Evolutionary conservation across 176 grass and related monocot species (phyloP).

Genomic region (Canna indica): DNA sequence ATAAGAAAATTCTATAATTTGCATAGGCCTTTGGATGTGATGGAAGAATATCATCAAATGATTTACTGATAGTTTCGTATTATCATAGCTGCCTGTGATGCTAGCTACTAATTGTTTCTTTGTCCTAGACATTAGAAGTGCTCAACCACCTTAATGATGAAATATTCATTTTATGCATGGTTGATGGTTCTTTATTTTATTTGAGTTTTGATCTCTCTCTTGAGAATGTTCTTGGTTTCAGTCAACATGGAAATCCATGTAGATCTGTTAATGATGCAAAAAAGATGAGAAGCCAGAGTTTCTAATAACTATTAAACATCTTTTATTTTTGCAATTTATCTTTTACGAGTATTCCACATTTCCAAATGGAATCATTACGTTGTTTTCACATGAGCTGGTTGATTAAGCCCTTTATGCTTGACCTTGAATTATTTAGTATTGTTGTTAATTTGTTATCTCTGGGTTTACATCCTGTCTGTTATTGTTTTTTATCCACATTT

Average conservation of each 20-base stretch:
- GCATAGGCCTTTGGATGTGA: neutral
- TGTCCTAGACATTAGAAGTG: neutral
- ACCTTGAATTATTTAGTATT: too few species aligned
- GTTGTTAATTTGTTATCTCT: neutral
- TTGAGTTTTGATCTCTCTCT: neutral
- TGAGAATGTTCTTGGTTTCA: neutral
- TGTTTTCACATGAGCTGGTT: too few species aligned
- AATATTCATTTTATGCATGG: too few species aligned
- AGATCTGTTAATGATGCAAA: neutral
- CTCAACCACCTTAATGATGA: too few species aligned
- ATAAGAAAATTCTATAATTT: neutral
- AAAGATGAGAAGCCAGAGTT: too few species aligned
- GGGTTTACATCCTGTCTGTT: too few species aligned
- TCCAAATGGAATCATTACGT: too few species aligned
- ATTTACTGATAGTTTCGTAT: neutral
- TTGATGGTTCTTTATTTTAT: too few species aligned
- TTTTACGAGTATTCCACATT: neutral
- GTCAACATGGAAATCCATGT: neutral
- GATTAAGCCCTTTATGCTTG: too few species aligned
- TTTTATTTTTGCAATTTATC: neutral
- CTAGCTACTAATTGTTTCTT: neutral
- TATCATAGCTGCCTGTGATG: neutral
- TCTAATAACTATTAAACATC: neutral
- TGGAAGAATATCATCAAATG: neutral
- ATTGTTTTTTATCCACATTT: neutral